A percentile compares a stretch with the other conserved stretches of the same genome.
These are phyloP conservation scores for Albatrellus ellisii DNA, from an alignment of 768 basidiomycete genomes.

Conservation along the genomic window DNA sequence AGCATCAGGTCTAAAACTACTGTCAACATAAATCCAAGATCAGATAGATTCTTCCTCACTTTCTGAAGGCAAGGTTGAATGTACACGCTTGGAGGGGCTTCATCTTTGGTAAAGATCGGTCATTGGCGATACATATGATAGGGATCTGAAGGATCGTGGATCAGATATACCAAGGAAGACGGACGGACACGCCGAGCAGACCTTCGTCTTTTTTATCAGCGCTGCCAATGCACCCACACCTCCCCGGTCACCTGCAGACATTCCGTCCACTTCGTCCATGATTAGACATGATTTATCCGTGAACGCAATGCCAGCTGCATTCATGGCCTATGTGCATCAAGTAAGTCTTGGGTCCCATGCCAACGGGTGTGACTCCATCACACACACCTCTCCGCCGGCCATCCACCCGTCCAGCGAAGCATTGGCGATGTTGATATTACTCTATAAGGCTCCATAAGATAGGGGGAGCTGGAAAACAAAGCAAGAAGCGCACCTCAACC, in stretches of 20 bases:
- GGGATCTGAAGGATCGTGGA: conserved; percentile 52
- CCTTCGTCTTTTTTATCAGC: conserved; percentile 88
- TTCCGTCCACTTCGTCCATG: conserved; percentile 99
- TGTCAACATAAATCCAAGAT: background rate
- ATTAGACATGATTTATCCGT: conserved; percentile 80
- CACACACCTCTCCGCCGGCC: conserved; percentile 35
- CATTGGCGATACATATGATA: conserved; percentile 96
- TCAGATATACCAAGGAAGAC: background rate
- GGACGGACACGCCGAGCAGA: conserved; percentile 16
- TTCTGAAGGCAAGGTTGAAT: conserved; percentile 63
- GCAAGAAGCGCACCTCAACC: conserved; percentile 52
- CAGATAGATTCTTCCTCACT: conserved; percentile 24
- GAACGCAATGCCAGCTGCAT: conserved; percentile 58
- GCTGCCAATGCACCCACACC: conserved; percentile 90
- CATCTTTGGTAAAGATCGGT: conserved; percentile 75
- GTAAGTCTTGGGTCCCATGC: background rate
- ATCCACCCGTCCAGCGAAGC: conserved; percentile 82
- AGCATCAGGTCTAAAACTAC: conserved; percentile 52
- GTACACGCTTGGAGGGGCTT: conserved; percentile 70
- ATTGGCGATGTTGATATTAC: conserved; percentile 83
- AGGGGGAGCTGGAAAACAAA: background rate
- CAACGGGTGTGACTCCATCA: background rate
- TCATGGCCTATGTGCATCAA: conserved; percentile 31
- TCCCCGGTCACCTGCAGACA: conserved; percentile 95
- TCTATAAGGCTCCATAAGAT: conserved; percentile 29